These are phyloP conservation scores for Punica granatum DNA, from an alignment of 345 rosid genomes.

Conservation along the genomic window DNA sequence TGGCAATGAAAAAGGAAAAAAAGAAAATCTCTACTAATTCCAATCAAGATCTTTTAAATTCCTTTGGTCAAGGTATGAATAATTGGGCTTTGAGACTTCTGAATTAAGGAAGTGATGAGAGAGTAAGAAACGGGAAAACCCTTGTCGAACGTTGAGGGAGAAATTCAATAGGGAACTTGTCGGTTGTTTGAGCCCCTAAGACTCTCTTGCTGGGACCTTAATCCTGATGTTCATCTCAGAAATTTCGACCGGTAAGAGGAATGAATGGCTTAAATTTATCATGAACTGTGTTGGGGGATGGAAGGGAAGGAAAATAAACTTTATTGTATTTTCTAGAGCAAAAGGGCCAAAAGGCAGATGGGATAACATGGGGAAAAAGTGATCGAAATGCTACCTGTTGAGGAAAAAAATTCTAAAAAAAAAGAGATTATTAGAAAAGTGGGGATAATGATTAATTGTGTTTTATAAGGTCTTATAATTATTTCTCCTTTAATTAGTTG, in stretches of 20 bases:
- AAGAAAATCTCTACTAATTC: too few species aligned
- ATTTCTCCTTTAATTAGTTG: slow-evolving; percentile 5
- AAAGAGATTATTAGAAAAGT: not conserved
- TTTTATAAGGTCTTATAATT: not conserved
- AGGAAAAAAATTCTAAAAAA: not conserved
- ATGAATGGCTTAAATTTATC: too few species aligned
- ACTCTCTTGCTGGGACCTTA: not conserved
- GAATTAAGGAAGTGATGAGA: not conserved
- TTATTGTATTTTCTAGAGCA: too few species aligned
- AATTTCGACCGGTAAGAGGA: too few species aligned
- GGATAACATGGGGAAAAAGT: not conserved
- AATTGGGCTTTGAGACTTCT: not conserved
- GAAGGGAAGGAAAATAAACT: too few species aligned
- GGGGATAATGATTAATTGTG: not conserved
- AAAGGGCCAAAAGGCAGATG: too few species aligned
- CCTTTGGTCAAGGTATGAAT: not conserved
- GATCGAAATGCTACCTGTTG: not conserved
- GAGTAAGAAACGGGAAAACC: not conserved
- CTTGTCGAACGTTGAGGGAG: slow-evolving; percentile 4
- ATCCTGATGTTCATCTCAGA: too few species aligned
- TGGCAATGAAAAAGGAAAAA: too few species aligned
- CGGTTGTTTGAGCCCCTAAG: not conserved
- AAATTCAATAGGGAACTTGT: not conserved
- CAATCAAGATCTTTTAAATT: too few species aligned
- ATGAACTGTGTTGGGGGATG: too few species aligned